Percentiles rank a stretch among this genome's conserved stretches.
Evolutionary conservation across 805 yeast genomes (phyloP).

Genomic region (Metschnikowia kofuensis): DNA sequence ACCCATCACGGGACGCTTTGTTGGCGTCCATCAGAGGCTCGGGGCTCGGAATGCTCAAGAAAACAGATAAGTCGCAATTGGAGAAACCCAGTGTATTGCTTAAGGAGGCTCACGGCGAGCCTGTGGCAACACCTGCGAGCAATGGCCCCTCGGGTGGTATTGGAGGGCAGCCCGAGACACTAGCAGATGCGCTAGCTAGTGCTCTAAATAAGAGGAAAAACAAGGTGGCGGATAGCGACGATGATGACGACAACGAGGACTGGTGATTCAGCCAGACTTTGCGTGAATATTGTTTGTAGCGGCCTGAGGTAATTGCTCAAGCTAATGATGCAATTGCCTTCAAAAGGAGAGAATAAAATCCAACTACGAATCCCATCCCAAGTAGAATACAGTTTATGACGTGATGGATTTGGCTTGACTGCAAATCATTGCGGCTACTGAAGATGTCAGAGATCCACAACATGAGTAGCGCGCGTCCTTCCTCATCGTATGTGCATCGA

Average conservation of each 20-base stretch:
- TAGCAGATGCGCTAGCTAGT: constrained; percentile 86
- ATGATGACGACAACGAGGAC: constrained; percentile 72
- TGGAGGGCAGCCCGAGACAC: constrained; percentile 55
- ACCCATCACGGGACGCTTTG: constrained; percentile 71
- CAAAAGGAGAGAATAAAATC: neutral
- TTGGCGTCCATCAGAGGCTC: constrained; percentile 84
- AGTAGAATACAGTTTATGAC: neutral
- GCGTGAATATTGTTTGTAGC: neutral
- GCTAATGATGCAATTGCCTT: too few species aligned
- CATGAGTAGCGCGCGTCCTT: constrained; percentile 5
- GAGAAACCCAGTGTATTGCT: constrained; percentile 74
- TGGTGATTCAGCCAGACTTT: constrained; percentile 22
- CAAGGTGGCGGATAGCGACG: constrained; percentile 78
- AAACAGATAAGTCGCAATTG: constrained; percentile 78
- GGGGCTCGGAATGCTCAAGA: constrained; percentile 65
- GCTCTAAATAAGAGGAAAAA: constrained; percentile 81
- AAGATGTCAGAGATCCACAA: too few species aligned
- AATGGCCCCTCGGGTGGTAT: constrained; percentile 29
- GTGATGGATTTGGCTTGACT: too few species aligned
- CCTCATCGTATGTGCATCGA: neutral
- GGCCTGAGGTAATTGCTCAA: too few species aligned
- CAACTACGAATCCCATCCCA: neutral
- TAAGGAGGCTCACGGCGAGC: constrained; percentile 69
- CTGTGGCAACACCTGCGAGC: constrained; percentile 33
- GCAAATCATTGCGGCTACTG: too few species aligned